phyloP scores from a whole-genome alignment of 441 rosid species.

The Adansonia madagascariensis region DNA sequence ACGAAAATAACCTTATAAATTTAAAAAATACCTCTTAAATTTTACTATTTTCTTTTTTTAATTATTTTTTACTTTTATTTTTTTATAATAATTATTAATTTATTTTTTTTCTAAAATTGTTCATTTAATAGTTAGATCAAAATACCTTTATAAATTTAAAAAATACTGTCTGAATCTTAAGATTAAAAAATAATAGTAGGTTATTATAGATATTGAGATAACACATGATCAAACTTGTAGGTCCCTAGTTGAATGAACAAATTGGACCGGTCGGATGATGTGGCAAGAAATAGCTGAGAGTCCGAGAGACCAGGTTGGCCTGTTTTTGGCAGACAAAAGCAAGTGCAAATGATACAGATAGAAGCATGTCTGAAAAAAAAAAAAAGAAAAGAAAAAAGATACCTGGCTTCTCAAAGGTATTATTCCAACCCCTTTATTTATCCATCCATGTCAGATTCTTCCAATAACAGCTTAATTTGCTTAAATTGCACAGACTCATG shows the following conservation, averaged over 20 bases:
- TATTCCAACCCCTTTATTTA: conserved; percentile 54
- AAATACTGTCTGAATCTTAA: no score
- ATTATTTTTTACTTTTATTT: no score
- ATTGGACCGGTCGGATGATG: conserved; percentile 37
- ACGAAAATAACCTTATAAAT: no score
- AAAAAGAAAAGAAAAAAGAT: conserved; percentile 49
- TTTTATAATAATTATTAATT: no score
- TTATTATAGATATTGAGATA: no score
- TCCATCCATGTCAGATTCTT: conserved; percentile 74
- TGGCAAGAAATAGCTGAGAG: conserved; percentile 33
- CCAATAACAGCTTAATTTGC: conserved; percentile 64
- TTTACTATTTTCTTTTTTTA: no score
- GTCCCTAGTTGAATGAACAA: conserved; percentile 36
- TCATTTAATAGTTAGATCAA: no score
- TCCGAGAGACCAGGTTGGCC: conserved; percentile 35
- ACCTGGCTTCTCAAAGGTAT: conserved; percentile 72
- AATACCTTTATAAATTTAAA: no score
- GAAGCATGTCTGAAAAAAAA: conserved; percentile 10
- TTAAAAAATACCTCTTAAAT: no score
- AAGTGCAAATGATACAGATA: conserved; percentile 47
- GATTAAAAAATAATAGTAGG: no score
- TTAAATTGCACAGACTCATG: conserved; percentile 52
- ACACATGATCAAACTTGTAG: not conserved
- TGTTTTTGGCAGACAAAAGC: conserved; percentile 36
- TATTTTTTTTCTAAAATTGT: no score